These are phyloP conservation scores for Globisporangium viniferum DNA, from an alignment of 352 stramenopile species.

Conservation along the genomic window DNA sequence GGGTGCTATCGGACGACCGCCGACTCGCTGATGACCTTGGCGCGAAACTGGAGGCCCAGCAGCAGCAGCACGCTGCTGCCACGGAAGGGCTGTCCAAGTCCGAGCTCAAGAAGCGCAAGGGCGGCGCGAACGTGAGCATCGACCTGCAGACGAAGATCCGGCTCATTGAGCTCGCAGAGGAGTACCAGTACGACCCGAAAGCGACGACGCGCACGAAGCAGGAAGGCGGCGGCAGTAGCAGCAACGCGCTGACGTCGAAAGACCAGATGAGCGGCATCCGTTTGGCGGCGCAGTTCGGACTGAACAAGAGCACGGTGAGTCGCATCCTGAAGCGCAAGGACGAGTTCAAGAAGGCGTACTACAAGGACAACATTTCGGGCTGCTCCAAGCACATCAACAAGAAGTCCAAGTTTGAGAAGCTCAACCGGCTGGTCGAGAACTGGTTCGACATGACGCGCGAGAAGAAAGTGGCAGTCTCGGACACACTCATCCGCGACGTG, in stretches of 20 bases:
- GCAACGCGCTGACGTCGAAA: slow-evolving; percentile 16
- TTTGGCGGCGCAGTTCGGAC: slow-evolving; percentile 64
- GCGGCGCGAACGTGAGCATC: slow-evolving; percentile 60
- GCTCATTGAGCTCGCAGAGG: slow-evolving; percentile 76
- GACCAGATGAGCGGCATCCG: slow-evolving; percentile 74
- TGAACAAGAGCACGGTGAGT: slow-evolving; percentile 83
- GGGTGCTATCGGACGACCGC: slow-evolving; percentile 40
- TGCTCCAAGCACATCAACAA: slow-evolving; percentile 87
- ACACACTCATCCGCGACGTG: slow-evolving; percentile 74
- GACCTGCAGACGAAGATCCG: slow-evolving; percentile 85
- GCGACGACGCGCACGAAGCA: slow-evolving; percentile 35
- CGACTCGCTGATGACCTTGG: slow-evolving; percentile 19
- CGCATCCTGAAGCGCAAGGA: slow-evolving; percentile 86
- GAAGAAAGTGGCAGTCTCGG: slow-evolving; percentile 63
- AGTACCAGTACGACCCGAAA: slow-evolving; percentile 81
- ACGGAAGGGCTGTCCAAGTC: slow-evolving; percentile 8
- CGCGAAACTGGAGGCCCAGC: slow-evolving; percentile 20
- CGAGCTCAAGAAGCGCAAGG: slow-evolving; percentile 53
- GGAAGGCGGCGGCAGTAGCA: slow-evolving; percentile 16
- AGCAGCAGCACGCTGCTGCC: slow-evolving; percentile 20
- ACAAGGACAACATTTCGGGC: slow-evolving; percentile 83
- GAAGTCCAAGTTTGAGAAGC: slow-evolving; percentile 84
- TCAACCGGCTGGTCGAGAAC: slow-evolving; percentile 78
- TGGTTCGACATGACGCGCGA: slow-evolving; percentile 82
- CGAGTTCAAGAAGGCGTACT: slow-evolving; percentile 85